Base-by-base conservation (phyloP, 495 filamentous ascomycete genomes). In the Neurospora sp. region DNA sequence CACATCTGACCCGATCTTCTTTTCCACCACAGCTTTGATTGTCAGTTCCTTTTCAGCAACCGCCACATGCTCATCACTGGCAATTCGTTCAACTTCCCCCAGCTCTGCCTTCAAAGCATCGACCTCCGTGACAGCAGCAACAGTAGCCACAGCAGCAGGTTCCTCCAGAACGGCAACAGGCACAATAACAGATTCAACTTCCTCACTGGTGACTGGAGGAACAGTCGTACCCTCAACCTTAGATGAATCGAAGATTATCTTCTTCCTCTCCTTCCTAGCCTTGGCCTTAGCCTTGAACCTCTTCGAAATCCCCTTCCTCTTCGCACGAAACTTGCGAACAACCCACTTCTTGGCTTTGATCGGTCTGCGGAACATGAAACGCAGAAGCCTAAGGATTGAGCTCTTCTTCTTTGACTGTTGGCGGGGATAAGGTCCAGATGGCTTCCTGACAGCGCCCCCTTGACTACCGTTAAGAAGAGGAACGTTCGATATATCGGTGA, bases 261-360 rank as follows among this genome's bases (percentile, higher is more conserved):
- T 70, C 14, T 40, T 73, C 7, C 8, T 38, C 7, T 42, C 68
- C 10, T 16, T 38, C 20, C 35, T 73, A 4, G 68, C 35, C 68
- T 48, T 74, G 31, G 41, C 8, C 40, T 70, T 61, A 2, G 22
- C 53, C 70, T 40, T 72, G 0, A 73, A 70, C 72, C 71, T 73
- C 37, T 44, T 71, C n/a, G 76, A 71, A 12, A 74, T 68, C 35
- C 74, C 76, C 74, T 74, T 77, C 14, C 74, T 71, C 31, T 75
- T 70, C 0, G 73, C 76, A 10, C 69, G 69, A 27, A 76, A 76
- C 71, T 74, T 70, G n/a, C 74, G 70, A 9, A 71, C 73, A 14
- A 77, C 38, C 76, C 76, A 77, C 27, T 76, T 76, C 71, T 74
- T 77, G 71, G 76, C 76, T 61, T 76, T 76, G 44, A 72, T 41